Conservation (phyloP, 805 yeast species). For the Metschnikowia proteae region DNA sequence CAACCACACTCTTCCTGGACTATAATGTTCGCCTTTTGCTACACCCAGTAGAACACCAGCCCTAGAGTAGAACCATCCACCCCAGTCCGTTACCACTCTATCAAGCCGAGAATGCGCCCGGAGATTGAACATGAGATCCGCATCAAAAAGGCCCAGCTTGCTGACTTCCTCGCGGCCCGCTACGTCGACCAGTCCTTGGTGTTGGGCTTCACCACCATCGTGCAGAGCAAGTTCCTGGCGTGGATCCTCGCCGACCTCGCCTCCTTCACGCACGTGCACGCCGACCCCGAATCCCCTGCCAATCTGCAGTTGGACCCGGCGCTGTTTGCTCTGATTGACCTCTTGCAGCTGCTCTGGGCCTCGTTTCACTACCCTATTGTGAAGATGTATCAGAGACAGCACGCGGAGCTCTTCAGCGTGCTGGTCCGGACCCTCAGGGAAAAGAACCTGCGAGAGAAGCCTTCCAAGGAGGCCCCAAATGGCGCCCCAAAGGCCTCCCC, state of each 20-base stretch:
- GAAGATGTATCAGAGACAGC: constrained; percentile 48
- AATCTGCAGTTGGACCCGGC: constrained; percentile 13
- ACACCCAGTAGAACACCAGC: not conserved
- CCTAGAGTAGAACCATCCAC: not conserved
- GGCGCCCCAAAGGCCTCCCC: too few relatives aligned
- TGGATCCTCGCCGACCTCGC: constrained; percentile 39
- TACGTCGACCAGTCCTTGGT: constrained; percentile 41
- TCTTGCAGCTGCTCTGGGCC: constrained; percentile 51
- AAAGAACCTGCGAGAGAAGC: not conserved
- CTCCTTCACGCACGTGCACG: constrained; percentile 21
- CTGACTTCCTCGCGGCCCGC: constrained; percentile 20
- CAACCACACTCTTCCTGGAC: not conserved
- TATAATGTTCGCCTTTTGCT: constrained; percentile 2
- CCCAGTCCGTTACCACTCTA: not conserved
- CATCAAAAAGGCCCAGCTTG: constrained; percentile 25
- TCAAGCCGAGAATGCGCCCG: constrained; percentile 1
- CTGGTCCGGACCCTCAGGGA: constrained; percentile 18
- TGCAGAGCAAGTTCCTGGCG: constrained; percentile 44
- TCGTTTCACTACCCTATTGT: constrained; percentile 63
- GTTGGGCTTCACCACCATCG: constrained; percentile 46
- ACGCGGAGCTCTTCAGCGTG: constrained; percentile 23
- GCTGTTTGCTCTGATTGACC: constrained; percentile 36
- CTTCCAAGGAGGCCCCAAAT: not conserved
- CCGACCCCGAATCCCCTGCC: not conserved
- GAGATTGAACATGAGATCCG: constrained; percentile 10